Conservation (phyloP, 1,284 basidiomycete species). For the Sporisorium reilianum region DNA sequence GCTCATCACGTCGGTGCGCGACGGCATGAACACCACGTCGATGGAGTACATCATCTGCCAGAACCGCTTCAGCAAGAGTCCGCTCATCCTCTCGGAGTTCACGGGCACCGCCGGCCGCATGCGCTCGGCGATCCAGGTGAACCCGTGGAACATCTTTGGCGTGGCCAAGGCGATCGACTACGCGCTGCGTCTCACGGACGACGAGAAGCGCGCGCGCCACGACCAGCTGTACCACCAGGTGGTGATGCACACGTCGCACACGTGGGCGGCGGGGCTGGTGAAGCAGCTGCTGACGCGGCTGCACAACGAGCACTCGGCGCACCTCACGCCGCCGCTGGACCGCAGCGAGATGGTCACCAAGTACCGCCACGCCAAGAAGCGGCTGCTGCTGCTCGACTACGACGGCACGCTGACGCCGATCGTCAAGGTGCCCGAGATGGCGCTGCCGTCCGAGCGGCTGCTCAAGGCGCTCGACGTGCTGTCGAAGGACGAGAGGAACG, state of each 20-base stretch:
- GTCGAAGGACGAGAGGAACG: slow-evolving; percentile 82
- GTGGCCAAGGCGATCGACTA: slow-evolving; percentile 94
- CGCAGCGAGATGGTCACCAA: slow-evolving; percentile 75
- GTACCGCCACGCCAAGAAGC: slow-evolving; percentile 81
- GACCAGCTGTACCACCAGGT: slow-evolving; percentile 79
- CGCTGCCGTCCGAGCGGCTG: slow-evolving; percentile 82
- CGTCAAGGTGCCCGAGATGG: slow-evolving; percentile 91
- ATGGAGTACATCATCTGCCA: slow-evolving; percentile 98
- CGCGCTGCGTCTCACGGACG: slow-evolving; percentile 82
- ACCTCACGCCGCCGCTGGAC: slow-evolving; percentile 87
- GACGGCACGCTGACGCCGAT: slow-evolving; percentile 97
- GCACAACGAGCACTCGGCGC: slow-evolving; percentile 82
- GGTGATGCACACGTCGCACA: slow-evolving; percentile 91
- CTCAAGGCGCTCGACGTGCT: slow-evolving; percentile 81
- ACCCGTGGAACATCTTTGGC: slow-evolving; percentile 84
- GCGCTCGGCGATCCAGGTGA: slow-evolving; percentile 79
- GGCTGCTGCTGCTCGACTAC: slow-evolving; percentile 95
- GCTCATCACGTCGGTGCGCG: slow-evolving; percentile 93
- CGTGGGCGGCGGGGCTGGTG: slow-evolving; percentile 92
- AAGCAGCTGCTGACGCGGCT: slow-evolving; percentile 89
- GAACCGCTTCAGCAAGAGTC: slow-evolving; percentile 79
- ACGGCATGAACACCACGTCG: slow-evolving; percentile 97
- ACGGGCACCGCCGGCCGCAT: slow-evolving; percentile 94
- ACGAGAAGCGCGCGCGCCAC: slow-evolving; percentile 84
- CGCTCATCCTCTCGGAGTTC: slow-evolving; percentile 93